Evolutionary conservation across 768 basidiomycete genomes (phyloP).

Genomic region (Basidioascus undulatus): DNA sequence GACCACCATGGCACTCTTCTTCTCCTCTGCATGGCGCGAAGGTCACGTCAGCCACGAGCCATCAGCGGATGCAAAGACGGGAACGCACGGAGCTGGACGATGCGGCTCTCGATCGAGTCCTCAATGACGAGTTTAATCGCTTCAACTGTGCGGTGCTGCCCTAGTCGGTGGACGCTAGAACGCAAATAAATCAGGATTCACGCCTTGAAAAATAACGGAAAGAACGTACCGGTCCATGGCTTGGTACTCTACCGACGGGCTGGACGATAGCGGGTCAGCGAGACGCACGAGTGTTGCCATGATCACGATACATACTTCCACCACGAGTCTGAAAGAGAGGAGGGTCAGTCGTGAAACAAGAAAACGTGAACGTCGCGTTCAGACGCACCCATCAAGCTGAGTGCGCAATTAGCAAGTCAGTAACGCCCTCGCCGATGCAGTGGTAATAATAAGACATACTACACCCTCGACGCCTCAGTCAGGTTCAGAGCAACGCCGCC

Average conservation of each 20-base stretch:
- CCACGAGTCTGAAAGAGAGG: conserved; percentile 37
- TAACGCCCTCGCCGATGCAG: no score
- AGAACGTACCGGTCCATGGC: conserved; percentile 14
- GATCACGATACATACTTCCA: no score
- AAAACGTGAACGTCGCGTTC: no score
- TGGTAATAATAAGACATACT: no score
- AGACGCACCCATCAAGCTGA: conserved; percentile 18
- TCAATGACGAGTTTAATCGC: conserved; percentile 86
- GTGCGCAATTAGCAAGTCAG: no score
- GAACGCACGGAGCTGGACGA: conserved; percentile 39
- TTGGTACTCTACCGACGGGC: conserved; percentile 35
- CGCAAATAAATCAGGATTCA: no score
- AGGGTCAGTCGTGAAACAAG: not conserved
- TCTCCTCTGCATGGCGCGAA: conserved; percentile 52
- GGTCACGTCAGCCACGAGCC: not conserved
- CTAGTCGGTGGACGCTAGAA: conserved; percentile 9
- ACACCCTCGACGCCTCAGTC: conserved; percentile 27
- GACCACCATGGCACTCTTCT: conserved; percentile 80
- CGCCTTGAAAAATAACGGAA: no score
- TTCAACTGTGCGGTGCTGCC: conserved; percentile 66
- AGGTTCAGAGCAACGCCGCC: conserved; percentile 80
- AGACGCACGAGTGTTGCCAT: not conserved
- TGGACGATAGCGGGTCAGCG: conserved; percentile 29
- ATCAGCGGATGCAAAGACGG: not conserved
- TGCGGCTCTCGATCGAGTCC: conserved; percentile 87